phyloP scores from a whole-genome alignment of 2,329 filamentous ascomycete genomes.

The Colletotrichum higginsianum region DNA sequence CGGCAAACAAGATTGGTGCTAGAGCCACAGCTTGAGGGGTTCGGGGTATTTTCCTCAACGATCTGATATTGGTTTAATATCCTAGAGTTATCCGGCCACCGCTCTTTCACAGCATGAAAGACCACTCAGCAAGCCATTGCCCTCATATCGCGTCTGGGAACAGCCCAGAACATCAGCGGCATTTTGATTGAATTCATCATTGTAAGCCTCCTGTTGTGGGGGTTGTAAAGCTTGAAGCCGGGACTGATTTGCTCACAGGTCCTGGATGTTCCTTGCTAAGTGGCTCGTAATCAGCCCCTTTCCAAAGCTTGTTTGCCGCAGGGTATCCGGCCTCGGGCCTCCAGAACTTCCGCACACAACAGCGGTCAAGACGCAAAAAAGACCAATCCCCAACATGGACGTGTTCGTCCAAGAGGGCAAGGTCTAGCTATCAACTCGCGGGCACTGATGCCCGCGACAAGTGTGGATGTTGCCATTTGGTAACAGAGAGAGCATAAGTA shows the following conservation, averaged over 20 bases:
- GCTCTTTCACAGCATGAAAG: background rate
- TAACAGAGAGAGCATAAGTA: background rate
- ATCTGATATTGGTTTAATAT: background rate
- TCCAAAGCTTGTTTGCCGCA: constrained; percentile 3
- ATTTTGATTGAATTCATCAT: background rate
- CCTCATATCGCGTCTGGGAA: too few species aligned
- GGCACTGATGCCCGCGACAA: background rate
- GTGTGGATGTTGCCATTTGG: too few species aligned
- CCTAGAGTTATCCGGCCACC: background rate
- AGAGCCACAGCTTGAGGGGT: background rate
- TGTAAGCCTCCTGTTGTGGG: background rate
- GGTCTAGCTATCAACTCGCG: background rate
- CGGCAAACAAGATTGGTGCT: constrained; percentile 8
- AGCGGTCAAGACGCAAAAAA: too few species aligned
- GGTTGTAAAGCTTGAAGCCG: too few species aligned
- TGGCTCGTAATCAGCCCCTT: background rate
- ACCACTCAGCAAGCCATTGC: too few species aligned
- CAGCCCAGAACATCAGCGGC: background rate
- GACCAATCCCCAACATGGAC: too few species aligned
- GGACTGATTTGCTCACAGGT: background rate
- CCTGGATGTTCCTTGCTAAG: background rate
- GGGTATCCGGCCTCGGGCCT: background rate
- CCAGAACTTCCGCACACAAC: background rate
- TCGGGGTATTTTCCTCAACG: too few species aligned
- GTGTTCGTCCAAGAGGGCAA: too few species aligned